Evolutionary conservation across 495 filamentous ascomycete species (phyloP).

Genomic region (Annulohypoxylon stygium): DNA sequence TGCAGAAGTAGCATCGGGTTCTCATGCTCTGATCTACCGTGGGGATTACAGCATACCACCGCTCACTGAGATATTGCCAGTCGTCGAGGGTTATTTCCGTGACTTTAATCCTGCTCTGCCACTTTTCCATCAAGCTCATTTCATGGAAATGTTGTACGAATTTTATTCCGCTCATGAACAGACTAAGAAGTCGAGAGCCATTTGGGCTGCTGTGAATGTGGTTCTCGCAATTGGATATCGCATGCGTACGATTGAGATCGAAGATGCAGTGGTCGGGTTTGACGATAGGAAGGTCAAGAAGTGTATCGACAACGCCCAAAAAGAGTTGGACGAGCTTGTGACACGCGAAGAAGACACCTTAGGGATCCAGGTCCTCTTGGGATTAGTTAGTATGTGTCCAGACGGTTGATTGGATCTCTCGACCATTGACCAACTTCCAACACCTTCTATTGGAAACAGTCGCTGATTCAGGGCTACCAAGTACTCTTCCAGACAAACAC

Average conservation of each 20-base stretch:
- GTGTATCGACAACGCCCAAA: conserved; percentile 52
- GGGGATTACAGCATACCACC: conserved; percentile 39
- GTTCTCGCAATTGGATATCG: conserved; percentile 50
- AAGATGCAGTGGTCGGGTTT: conserved; percentile 35
- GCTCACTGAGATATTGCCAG: conserved; percentile 44
- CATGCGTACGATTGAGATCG: conserved; percentile 26
- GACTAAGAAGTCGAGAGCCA: conserved; percentile 35
- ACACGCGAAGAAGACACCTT: conserved; percentile 50
- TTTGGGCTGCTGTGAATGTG: conserved; percentile 50
- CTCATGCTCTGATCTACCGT: neutral
- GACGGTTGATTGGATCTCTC: neutral
- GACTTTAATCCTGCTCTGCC: conserved; percentile 53
- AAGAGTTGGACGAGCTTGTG: conserved; percentile 50
- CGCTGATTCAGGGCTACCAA: conserved; percentile 15
- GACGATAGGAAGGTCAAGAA: conserved; percentile 39
- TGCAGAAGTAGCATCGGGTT: neutral
- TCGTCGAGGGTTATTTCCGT: conserved; percentile 49
- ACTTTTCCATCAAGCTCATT: conserved; percentile 46
- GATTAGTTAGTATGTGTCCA: conserved; percentile 47
- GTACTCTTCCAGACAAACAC: conserved; percentile 46
- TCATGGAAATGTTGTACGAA: conserved; percentile 46
- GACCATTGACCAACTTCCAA: neutral
- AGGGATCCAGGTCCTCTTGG: conserved; percentile 50
- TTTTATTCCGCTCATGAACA: conserved; percentile 43
- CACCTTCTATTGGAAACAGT: neutral